phyloP scores from a whole-genome alignment of 352 stramenopile genomes.

The Plasmopara halstedii region DNA sequence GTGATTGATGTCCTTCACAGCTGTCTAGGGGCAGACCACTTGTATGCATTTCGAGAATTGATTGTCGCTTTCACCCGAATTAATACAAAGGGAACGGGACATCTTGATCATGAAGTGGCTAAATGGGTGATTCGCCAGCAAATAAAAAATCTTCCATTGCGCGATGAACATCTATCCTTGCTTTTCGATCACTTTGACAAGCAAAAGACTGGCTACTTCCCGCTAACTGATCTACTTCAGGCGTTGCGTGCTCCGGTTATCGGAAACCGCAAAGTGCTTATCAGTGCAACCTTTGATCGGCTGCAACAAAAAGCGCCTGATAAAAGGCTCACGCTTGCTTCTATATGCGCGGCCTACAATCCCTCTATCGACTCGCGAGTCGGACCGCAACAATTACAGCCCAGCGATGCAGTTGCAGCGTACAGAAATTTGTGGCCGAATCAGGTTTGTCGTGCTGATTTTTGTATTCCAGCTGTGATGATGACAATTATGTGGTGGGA shows the following conservation, averaged over 20 bases:
- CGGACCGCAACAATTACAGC: constrained; percentile 25
- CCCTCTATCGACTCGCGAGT: constrained; percentile 54
- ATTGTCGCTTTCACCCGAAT: constrained; percentile 31
- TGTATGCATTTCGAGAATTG: constrained; percentile 56
- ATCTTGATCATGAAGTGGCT: constrained; percentile 56
- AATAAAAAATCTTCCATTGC: constrained; percentile 37
- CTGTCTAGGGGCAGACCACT: constrained; percentile 42
- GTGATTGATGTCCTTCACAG: constrained; percentile 45
- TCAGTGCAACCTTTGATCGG: constrained; percentile 38
- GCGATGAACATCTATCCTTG: constrained; percentile 69
- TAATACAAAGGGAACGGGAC: constrained; percentile 39
- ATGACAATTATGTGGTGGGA: not conserved
- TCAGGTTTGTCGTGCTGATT: constrained; percentile 8
- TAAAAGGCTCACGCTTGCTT: constrained; percentile 38
- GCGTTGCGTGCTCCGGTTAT: constrained; percentile 33
- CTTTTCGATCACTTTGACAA: constrained; percentile 68
- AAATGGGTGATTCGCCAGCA: constrained; percentile 55
- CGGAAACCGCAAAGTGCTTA: constrained; percentile 23
- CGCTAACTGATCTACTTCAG: constrained; percentile 33
- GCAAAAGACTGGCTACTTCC: constrained; percentile 54
- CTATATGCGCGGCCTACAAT: constrained; percentile 43
- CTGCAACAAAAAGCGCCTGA: constrained; percentile 21
- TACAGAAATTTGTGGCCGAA: constrained; percentile 43
- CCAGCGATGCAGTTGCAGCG: constrained; percentile 25
- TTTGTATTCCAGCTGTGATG: not conserved